Conservation (phyloP, 2,329 filamentous ascomycete genomes). For the Aureobasidium sp. region DNA sequence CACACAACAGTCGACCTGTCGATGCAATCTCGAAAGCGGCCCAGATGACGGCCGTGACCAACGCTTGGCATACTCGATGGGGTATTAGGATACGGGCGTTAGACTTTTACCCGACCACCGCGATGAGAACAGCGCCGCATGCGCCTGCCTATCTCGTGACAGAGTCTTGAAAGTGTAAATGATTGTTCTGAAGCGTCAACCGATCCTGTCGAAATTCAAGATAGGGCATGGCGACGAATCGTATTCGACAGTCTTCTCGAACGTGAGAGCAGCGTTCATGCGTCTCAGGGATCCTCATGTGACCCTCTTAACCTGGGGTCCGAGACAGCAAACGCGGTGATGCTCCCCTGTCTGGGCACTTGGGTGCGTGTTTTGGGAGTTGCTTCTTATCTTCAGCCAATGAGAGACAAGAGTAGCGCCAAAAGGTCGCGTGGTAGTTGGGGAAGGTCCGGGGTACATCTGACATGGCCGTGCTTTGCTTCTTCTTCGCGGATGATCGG, state of each 20-base stretch:
- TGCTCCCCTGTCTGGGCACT: background rate
- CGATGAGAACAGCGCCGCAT: background rate
- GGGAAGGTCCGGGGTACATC: background rate
- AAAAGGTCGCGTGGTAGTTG: background rate
- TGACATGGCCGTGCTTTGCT: constrained; percentile 6
- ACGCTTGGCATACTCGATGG: background rate
- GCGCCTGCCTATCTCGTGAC: background rate
- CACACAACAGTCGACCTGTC: background rate
- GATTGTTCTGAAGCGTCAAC: background rate
- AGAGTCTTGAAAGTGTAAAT: background rate
- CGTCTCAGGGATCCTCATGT: background rate
- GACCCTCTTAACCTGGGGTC: background rate
- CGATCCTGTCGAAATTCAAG: background rate
- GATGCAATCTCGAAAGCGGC: background rate
- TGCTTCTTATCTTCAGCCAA: constrained; percentile 6
- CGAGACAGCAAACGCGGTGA: constrained; percentile 1
- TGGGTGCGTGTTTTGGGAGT: background rate
- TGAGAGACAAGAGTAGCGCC: background rate
- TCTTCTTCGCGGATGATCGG: constrained; percentile 10
- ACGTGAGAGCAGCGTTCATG: background rate
- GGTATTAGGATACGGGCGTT: constrained; percentile 1
- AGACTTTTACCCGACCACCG: background rate
- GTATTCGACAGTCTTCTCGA: background rate
- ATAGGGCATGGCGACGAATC: background rate
- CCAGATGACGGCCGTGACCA: background rate